Evolutionary conservation across 1,284 basidiomycete genomes (phyloP).

Genomic region (Moesziomyces sp.): DNA sequence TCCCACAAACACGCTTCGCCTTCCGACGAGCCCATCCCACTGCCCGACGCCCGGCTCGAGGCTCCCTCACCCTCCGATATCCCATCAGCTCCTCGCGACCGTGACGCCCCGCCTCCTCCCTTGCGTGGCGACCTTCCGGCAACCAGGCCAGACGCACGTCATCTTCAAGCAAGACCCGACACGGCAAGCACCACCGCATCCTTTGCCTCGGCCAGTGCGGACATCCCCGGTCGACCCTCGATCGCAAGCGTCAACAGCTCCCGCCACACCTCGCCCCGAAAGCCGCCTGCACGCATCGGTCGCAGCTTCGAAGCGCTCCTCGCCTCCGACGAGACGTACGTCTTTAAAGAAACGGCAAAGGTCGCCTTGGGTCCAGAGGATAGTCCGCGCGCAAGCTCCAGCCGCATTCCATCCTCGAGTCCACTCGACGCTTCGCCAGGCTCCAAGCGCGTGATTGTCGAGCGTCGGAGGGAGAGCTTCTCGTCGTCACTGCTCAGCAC

Average conservation of each 20-base stretch:
- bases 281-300: conserved; percentile 31
- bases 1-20: conserved; percentile 12
- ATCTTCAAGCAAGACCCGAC: conserved; percentile 11
- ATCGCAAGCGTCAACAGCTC: conserved; percentile 12
- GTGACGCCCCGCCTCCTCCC: conserved; percentile 4
- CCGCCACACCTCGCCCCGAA: conserved; percentile 20
- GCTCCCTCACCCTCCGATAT: background rate
- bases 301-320: conserved; percentile 52
- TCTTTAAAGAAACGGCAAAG: conserved; percentile 38
- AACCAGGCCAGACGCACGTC: conserved; percentile 1
- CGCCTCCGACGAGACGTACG: conserved; percentile 51
- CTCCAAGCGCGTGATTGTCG: conserved; percentile 32
- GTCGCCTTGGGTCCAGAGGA: conserved; percentile 26
- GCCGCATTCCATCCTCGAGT: background rate
- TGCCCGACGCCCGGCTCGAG: conserved; percentile 1
- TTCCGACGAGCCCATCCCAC: conserved; percentile 10
- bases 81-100: conserved; percentile 9
- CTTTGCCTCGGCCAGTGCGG: conserved; percentile 24
- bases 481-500: conserved; percentile 14
- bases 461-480: conserved; percentile 20
- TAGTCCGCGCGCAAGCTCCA: background rate
- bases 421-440: conserved; percentile 3
- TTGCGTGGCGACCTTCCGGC: conserved; percentile 9
- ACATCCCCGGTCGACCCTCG: conserved; percentile 5
- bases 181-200: conserved; percentile 31